A percentile compares a stretch with the other conserved stretches of the same genome.
Conservation (phyloP, 257 asterid genomes). For the Linderniella brevidens region DNA sequence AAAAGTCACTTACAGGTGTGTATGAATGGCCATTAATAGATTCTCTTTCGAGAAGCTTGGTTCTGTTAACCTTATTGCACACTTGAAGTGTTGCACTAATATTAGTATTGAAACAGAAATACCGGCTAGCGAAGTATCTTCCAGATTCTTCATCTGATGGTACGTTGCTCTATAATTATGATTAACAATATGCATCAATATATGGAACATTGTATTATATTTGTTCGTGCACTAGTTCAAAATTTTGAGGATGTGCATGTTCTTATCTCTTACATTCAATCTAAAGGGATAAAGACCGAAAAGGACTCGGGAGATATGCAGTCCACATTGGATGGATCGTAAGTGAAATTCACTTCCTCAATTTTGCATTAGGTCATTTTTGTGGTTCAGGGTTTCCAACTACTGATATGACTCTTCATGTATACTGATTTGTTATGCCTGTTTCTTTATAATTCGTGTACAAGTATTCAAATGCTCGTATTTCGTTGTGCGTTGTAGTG, state of each 20-base stretch:
- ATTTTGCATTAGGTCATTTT: not conserved
- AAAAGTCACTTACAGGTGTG: conserved; percentile 94
- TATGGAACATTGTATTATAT: too few species aligned
- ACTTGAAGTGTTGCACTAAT: conserved; percentile 5
- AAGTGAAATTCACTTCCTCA: conserved; percentile 24
- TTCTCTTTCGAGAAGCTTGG: conserved; percentile 6
- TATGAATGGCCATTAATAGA: not conserved
- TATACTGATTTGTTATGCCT: too few species aligned
- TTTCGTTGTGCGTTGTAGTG: conserved; percentile 14
- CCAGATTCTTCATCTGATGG: conserved; percentile 92
- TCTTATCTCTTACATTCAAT: not conserved
- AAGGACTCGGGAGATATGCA: conserved; percentile 69
- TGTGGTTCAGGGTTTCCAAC: conserved; percentile 1
- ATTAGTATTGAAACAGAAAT: conserved; percentile 38
- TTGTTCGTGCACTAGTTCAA: too few species aligned
- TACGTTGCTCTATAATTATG: conserved; percentile 13
- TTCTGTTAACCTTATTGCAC: too few species aligned
- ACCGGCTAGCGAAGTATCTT: conserved; percentile 93
- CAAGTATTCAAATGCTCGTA: not conserved
- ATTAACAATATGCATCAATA: not conserved
- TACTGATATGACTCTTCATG: conserved; percentile 3
- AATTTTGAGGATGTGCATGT: too few species aligned
- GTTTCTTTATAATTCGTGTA: too few species aligned
- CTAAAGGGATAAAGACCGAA: conserved; percentile 47
- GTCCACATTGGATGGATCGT: conserved; percentile 70